These are phyloP conservation scores for Physcomitrium patens DNA, from an alignment of 225 moss, liverwort and hornwort species.

Conservation along the genomic window DNA sequence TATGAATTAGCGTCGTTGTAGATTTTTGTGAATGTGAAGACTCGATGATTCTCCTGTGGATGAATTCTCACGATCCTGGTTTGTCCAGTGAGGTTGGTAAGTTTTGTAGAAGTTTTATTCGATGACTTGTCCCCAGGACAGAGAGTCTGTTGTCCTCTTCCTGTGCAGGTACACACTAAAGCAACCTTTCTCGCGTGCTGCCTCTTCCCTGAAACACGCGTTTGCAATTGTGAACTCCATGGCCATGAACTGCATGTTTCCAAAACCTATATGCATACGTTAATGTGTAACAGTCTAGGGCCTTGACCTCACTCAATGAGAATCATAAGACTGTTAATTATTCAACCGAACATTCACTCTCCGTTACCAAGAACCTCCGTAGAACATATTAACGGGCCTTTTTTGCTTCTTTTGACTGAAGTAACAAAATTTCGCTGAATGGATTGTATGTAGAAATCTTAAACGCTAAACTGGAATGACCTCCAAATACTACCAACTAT, in stretches of 20 bases:
- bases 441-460: too few species aligned
- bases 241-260: not conserved
- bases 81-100: conserved; percentile 35
- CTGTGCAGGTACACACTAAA: conserved; percentile 46
- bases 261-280: too few species aligned
- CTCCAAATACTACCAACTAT: too few species aligned
- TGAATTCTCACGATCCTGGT: conserved; percentile 15
- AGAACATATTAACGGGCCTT: too few species aligned
- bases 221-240: conserved; percentile 13
- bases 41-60: not conserved
- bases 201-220: conserved; percentile 26
- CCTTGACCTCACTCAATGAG: too few species aligned
- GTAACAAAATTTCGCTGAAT: too few species aligned
- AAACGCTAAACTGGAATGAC: too few species aligned
- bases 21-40: conserved; percentile 22
- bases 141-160: conserved; percentile 28
- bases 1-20: conserved; percentile 21
- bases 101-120: conserved; percentile 41
- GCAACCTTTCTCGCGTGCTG: conserved; percentile 33
- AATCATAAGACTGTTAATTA: too few species aligned
- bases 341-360: too few species aligned
- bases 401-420: too few species aligned
- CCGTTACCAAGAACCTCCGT: too few species aligned
- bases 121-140: conserved; percentile 46
- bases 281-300: too few species aligned